Evolutionary conservation across 192 early-diverging fungal genomes (phyloP), one percentile per base, ranked within the genome.

Genomic region (Linderina pennispora): DNA sequence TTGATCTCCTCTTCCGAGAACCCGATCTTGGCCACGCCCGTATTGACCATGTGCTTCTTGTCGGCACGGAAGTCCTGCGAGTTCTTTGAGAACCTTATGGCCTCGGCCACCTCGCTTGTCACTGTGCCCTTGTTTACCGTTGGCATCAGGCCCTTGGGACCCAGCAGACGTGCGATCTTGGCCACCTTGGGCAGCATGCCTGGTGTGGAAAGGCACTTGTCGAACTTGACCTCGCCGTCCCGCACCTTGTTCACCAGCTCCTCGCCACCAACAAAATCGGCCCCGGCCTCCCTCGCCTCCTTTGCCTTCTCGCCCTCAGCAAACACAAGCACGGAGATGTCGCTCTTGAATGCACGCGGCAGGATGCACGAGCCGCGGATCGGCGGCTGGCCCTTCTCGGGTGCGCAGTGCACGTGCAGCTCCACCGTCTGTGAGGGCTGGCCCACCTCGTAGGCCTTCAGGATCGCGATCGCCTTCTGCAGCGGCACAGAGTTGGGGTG

Each of bases 81-180:
- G 23, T 81, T 82, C 41, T 79, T 78, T 22, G 89, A 64, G 28
- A 62, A 76, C 33, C 41, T 62, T 19, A 95, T 82, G 17, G 79
- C 75, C 5, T 61, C 72, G 0, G 74, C 52, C 25, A 96, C 77
- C 50, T 89, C 87, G 40, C 83, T 79, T 1, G 87, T 87, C 3
- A 92, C 90, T 16, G 90, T 93, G 36, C 86, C 86, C 55, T 84
- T 87, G 38, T 87, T 87, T 18, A 79, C 69, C 3, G 84, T 93
- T 18, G 94, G 94, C 94, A 98, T 96, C 46, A 98, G 72, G n/a
- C 91, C 90, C 59, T 89, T 90, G 20, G 94, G 94, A 48, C 94
- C 94, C 52, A 98, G 62, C 20, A 92, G 59, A 37, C 84, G 80
- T 5, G 91, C 94, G 60, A 98, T 85, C 58, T 84, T 87, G 25